phyloP scores from a whole-genome alignment of 495 filamentous ascomycete species.

The Hypoxylon subgilvum region DNA sequence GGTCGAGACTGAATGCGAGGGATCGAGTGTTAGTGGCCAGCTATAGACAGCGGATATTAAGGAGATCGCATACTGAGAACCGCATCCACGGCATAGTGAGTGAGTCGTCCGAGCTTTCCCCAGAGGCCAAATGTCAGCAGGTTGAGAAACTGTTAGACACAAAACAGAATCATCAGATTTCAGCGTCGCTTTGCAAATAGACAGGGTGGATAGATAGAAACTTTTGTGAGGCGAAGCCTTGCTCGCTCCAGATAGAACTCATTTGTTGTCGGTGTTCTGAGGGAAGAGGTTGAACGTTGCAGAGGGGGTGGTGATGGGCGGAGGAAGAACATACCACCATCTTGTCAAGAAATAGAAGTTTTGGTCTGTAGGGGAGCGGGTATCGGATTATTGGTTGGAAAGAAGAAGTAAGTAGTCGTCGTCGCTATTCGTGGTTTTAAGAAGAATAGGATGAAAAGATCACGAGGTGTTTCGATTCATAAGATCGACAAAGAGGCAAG shows the following conservation, averaged over 20 bases:
- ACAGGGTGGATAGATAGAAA: neutral
- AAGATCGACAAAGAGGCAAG: too few relatives aligned
- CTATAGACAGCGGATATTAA: neutral
- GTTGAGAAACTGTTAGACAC: conserved; percentile 59
- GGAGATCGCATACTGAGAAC: conserved; percentile 72
- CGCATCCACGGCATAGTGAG: conserved; percentile 96
- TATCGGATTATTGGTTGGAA: conserved; percentile 6
- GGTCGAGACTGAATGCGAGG: conserved; percentile 78
- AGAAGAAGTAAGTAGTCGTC: neutral
- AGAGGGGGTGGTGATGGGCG: conserved; percentile 3
- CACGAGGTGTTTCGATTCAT: conserved; percentile 27
- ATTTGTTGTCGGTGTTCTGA: conserved; percentile 34
- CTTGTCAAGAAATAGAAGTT: conserved; percentile 1
- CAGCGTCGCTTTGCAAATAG: conserved; percentile 21
- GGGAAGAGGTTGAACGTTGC: neutral
- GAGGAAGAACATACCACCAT: conserved; percentile 37
- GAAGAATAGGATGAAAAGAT: conserved; percentile 7
- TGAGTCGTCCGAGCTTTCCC: conserved; percentile 85
- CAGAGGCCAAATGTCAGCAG: conserved; percentile 65
- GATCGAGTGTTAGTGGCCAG: conserved; percentile 32
- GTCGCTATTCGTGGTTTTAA: neutral
- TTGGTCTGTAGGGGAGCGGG: too few relatives aligned
- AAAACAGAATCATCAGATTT: conserved; percentile 34
- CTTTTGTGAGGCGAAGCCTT: neutral
- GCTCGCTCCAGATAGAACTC: conserved; percentile 4